Evolutionary conservation across 371 early-diverging fungal species (phyloP), one percentile per base, ranked within the genome.

Genomic region (Saksenaea oblongispora): DNA sequence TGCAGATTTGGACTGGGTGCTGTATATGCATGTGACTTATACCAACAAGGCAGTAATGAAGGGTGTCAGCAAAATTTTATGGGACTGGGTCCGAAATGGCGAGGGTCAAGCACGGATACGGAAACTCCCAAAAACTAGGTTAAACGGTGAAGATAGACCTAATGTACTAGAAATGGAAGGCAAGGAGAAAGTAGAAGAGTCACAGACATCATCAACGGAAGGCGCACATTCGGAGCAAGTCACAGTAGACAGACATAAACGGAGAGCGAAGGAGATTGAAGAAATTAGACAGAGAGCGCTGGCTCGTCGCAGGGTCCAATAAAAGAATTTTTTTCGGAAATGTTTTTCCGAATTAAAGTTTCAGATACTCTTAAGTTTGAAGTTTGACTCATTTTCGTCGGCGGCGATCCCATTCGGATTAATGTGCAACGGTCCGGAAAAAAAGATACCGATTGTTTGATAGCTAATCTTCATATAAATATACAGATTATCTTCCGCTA

Each of bases 1-100:
- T 37, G 66, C 70, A 0, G 81, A 83, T 31, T 58, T 91, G 24
- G 93, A 93, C 22, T 95, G 93, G 94, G 87, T 94, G 18, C 71
- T 93, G 22, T 95, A 92, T 59, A 87, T 84, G 54, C 81, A 87
- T 28, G 79, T 89, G 2, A 80, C 87, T 5, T 90, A 85, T 56
- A 89, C 90, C 9, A 86, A 75, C 59, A 82, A 80, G 37, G 89
- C 89, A 0, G 77, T 87, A 14, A 86, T 91, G 86, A 86, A 87
- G 24, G 82, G 84, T 31, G 89, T 85, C 11, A 85, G 86, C 58
- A 87, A 87, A 59, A 76, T 88, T 5, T 15, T 80, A 0, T 84
- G 74, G 76, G 79, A 80, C 15, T 84, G 85, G 85, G 78, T 84
- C 10, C 73, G 75, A 34, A 24, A 67, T 2, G 67, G 80, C 36